Evolutionary conservation across 805 yeast species (phyloP), one percentile per base, ranked within the genome.

Genomic region (Blastobotrys parvus): DNA sequence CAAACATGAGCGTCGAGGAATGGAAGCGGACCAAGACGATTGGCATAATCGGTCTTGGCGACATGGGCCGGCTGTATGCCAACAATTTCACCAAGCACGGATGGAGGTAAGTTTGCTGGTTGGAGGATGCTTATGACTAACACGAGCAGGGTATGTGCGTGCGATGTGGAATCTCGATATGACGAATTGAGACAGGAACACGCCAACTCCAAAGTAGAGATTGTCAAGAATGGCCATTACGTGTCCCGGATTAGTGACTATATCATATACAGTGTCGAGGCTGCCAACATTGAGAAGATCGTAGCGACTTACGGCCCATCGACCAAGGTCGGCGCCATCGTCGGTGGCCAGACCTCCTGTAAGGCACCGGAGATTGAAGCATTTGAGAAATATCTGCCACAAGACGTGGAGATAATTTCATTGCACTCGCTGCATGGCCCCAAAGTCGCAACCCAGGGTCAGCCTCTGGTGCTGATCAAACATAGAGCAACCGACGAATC

Each of bases 321-420:
- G 0, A 79, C 95, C 3, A 90, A 90, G 58, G 64, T 79, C 3
- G 94, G 94, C 2, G 82, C 94, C 2, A 77, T 89, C 34, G 95
- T 92, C 3, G 98, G 97, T n/a, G 98, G 98, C 5, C 98, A 92
- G 63, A 89, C 98, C 0, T 84, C 95, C 7, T 90, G 97, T 64
- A 92, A 92, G 57, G 80, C 76, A 20, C 94, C 94, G 0, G 98
- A 92, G 58, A 82, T 92, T 21, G 70, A 64, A 13, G 95, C 97
- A 0, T 85, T 92, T 59, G 96, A 88, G 53, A 67, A 69, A 36
- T 65, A 74, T 51, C 60, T 87, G 25, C 97, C 97, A 0, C 46
- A 55, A 0, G 97, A 92, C 63, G 81, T 78, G 3, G 83, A 85
- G 36, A 90, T 92, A 20, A 76, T 92, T 10, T 75, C 94, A 1